Evolutionary conservation across 768 basidiomycete species (phyloP).

Genomic region (Kwoniella botswanensis): DNA sequence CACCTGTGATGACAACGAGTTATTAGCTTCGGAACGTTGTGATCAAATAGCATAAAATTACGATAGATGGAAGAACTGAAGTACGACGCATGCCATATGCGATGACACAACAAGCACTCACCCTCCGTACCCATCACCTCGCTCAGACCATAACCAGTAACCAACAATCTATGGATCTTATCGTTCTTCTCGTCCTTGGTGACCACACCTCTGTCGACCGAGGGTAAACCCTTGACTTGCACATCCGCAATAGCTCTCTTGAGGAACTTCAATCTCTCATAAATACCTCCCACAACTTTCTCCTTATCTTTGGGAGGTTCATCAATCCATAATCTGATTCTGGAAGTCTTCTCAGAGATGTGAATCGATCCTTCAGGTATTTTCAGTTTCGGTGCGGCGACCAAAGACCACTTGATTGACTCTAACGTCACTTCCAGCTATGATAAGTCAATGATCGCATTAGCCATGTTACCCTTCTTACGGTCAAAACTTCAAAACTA

Average conservation of each 20-base stretch:
- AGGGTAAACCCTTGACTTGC: constrained; percentile 91
- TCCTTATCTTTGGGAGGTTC: constrained; percentile 45
- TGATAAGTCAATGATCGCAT: neutral
- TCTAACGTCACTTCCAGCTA: constrained; percentile 92
- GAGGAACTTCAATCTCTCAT: constrained; percentile 72
- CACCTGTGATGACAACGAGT: constrained; percentile 64
- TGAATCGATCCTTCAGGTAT: constrained; percentile 73
- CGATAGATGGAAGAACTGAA: too few relatives aligned
- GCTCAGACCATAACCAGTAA: constrained; percentile 95
- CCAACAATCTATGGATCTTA: constrained; percentile 86
- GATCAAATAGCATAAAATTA: too few relatives aligned
- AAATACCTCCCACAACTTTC: constrained; percentile 49
- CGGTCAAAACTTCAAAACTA: too few relatives aligned
- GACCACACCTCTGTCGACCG: constrained; percentile 90
- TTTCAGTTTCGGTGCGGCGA: constrained; percentile 84
- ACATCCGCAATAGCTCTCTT: constrained; percentile 82
- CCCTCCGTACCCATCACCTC: constrained; percentile 98
- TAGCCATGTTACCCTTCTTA: too few relatives aligned
- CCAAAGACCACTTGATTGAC: constrained; percentile 90
- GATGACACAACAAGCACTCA: constrained; percentile 53
- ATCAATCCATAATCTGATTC: constrained; percentile 60
- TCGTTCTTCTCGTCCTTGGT: constrained; percentile 92
- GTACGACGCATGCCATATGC: too few relatives aligned
- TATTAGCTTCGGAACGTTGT: neutral
- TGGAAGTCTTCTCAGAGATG: constrained; percentile 53